phyloP scores from a whole-genome alignment of 2,329 filamentous ascomycete genomes.

The Epichloe coenophiala region DNA sequence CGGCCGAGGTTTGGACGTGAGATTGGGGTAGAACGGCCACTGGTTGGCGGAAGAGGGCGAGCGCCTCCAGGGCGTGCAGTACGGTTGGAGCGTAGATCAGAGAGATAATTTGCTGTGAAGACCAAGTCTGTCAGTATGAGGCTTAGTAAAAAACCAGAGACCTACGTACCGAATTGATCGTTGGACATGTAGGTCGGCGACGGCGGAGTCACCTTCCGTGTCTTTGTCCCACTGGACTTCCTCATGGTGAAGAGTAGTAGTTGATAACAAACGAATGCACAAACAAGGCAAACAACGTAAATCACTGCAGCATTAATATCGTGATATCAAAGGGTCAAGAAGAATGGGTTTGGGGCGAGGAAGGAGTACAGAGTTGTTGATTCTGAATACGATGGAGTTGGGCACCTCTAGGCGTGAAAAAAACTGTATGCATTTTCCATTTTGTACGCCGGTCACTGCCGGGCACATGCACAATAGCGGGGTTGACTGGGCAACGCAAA shows the following conservation, averaged over 20 bases:
- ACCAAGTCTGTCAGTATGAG: constrained; percentile 1
- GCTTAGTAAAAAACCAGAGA: too few species aligned
- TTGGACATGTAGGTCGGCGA: constrained; percentile 52
- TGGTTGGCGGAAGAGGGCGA: constrained; percentile 41
- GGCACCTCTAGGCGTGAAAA: neutral
- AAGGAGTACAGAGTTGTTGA: constrained; percentile 3
- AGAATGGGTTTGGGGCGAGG: neutral
- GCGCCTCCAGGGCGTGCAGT: constrained; percentile 57
- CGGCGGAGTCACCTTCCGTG: constrained; percentile 45
- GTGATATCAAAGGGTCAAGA: neutral
- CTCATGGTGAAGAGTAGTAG: constrained; percentile 11
- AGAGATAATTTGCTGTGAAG: constrained; percentile 51
- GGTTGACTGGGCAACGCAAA: constrained; percentile 14
- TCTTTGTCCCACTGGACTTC: constrained; percentile 20
- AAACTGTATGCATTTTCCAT: neutral
- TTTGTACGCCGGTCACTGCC: constrained; percentile 7
- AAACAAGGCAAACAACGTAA: neutral
- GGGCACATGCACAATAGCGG: neutral
- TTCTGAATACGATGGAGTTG: constrained; percentile 2
- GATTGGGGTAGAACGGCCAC: constrained; percentile 14
- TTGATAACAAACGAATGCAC: neutral
- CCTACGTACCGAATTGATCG: constrained; percentile 49
- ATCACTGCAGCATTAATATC: neutral
- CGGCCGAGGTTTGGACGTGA: constrained; percentile 18
- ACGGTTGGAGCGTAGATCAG: constrained; percentile 56